These are phyloP conservation scores for Tetrahymena borealis DNA, from an alignment of 73 alveolate genomes.

Conservation along the genomic window DNA sequence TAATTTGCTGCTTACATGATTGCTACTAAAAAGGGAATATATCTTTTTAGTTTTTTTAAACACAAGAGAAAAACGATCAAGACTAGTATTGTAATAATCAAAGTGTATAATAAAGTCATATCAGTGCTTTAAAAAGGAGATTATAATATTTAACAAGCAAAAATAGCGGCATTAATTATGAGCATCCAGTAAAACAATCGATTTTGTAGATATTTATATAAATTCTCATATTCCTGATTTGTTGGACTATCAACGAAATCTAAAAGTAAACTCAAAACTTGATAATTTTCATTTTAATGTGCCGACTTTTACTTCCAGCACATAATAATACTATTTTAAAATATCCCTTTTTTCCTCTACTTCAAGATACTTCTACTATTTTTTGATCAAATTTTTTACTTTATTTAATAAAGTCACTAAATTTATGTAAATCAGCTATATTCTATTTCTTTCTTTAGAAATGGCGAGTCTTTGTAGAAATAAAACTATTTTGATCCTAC, in stretches of 20 bases:
- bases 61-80: background rate
- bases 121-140: background rate
- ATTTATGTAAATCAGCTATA: too few relatives aligned
- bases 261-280: background rate
- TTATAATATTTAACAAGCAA: background rate
- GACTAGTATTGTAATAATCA: background rate
- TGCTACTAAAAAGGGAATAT: background rate
- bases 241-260: background rate
- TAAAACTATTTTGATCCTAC: too few relatives aligned
- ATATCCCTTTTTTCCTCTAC: too few relatives aligned
- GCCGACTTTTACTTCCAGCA: background rate
- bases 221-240: background rate
- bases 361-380: too few relatives aligned
- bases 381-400: too few relatives aligned
- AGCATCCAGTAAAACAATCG: background rate
- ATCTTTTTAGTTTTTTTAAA: background rate
- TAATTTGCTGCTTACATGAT: background rate
- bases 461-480: too few relatives aligned
- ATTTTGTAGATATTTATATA: background rate
- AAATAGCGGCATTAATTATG: background rate
- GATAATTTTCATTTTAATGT: background rate
- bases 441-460: too few relatives aligned
- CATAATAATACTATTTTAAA: too few relatives aligned
- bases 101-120: background rate
- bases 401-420: too few relatives aligned